A percentile compares a stretch with the other conserved stretches of the same genome.
Conservation (phyloP, 768 basidiomycete genomes). For the Lactifluus echinatus region DNA sequence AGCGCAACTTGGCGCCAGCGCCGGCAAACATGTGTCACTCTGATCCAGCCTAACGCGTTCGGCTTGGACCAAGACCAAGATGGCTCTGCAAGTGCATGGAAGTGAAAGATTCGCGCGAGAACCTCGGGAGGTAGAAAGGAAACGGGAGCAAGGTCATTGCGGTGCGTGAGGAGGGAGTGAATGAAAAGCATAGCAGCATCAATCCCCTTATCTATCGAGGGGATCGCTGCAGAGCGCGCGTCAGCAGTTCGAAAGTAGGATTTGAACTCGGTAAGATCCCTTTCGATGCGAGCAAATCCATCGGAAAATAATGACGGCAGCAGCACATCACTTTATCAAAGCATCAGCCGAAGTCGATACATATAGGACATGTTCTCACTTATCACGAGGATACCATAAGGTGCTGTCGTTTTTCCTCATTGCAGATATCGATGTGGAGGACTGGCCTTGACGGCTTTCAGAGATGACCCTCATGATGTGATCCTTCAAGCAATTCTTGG, state of each 20-base stretch:
- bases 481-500: neutral
- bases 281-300: neutral
- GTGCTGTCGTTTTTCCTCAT: neutral
- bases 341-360: neutral
- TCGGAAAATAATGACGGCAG: neutral
- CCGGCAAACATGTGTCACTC: slow-evolving; percentile 13
- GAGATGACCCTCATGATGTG: neutral
- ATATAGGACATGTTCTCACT: neutral
- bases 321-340: neutral
- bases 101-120: slow-evolving; percentile 7
- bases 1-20: slow-evolving; percentile 15
- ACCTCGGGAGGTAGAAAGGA: slow-evolving; percentile 11
- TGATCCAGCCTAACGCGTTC: slow-evolving; percentile 5
- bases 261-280: neutral
- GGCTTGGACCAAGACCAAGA: neutral
- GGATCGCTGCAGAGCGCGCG: neutral
- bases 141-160: slow-evolving; percentile 5
- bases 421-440: neutral
- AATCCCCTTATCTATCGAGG: neutral
- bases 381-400: neutral
- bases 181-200: neutral
- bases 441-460: neutral
- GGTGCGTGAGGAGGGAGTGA: neutral
- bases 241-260: neutral
- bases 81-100: neutral